A percentile compares a stretch with the other conserved stretches of the same genome.
Evolutionary conservation across 1,284 basidiomycete species (phyloP).

Genomic region (Fomitopsis pinicola): DNA sequence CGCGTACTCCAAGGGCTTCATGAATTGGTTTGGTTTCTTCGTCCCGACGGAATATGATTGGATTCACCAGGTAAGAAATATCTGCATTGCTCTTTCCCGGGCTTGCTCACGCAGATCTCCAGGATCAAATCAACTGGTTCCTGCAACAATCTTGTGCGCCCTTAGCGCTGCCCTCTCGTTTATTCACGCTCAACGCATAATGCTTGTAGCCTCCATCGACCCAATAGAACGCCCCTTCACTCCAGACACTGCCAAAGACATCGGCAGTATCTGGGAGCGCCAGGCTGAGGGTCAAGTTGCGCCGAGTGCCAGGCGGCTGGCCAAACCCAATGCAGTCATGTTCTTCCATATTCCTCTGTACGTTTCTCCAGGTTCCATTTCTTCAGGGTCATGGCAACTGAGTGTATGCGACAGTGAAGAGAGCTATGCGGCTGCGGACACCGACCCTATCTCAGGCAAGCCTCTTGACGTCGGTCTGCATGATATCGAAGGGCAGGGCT

Average conservation of each 20-base stretch:
- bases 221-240: constrained; percentile 77
- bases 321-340: constrained; percentile 90
- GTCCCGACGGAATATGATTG: constrained; percentile 76
- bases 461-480: constrained; percentile 64
- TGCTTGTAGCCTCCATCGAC: constrained; percentile 38
- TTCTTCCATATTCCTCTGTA: constrained; percentile 94
- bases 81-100: not conserved
- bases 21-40: constrained; percentile 59
- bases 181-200: not conserved
- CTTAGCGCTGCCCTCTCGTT: not conserved
- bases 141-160: constrained; percentile 63
- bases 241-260: constrained; percentile 68
- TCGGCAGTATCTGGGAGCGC: constrained; percentile 59
- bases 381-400: constrained; percentile 9
- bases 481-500: constrained; percentile 56
- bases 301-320: constrained; percentile 53
- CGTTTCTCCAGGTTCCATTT: constrained; percentile 29
- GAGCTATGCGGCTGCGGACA: constrained; percentile 55
- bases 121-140: constrained; percentile 88
- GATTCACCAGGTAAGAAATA: constrained; percentile 52
- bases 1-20: constrained; percentile 57
- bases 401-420: constrained; percentile 36
- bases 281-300: constrained; percentile 48
- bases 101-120: not conserved
- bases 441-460: constrained; percentile 48